Conservation (phyloP, 2,329 filamentous ascomycete genomes). For the Blastomyces percursus region DNA sequence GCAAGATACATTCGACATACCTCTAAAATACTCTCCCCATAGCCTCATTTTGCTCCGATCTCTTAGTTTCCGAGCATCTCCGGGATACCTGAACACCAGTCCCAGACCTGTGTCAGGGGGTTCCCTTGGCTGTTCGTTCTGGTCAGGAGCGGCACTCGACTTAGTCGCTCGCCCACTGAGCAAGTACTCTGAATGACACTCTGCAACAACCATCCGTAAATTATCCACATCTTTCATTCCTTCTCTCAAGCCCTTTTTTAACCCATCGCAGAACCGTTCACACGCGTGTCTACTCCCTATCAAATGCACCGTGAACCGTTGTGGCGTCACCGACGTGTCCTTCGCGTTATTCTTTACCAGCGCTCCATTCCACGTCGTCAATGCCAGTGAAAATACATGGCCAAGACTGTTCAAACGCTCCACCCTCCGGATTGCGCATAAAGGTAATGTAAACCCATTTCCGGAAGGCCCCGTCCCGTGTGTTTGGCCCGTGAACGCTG, state of each 20-base stretch:
- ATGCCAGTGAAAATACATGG: conserved; percentile 81
- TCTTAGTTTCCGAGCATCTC: conserved; percentile 83
- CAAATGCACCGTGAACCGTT: conserved; percentile 84
- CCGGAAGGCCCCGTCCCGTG: conserved; percentile 85
- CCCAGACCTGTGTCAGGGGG: conserved; percentile 89
- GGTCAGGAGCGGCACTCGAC: conserved; percentile 41
- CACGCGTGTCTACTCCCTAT: conserved; percentile 80
- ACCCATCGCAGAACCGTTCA: conserved; percentile 88
- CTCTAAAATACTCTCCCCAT: conserved; percentile 87
- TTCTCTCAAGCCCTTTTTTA: conserved; percentile 80
- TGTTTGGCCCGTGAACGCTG: conserved; percentile 81
- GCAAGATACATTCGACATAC: conserved; percentile 18
- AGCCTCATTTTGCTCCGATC: conserved; percentile 95
- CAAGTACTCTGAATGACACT: conserved; percentile 86
- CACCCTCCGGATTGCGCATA: conserved; percentile 83
- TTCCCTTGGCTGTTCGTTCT: conserved; percentile 34
- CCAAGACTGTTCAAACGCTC: conserved; percentile 88
- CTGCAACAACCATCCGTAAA: conserved; percentile 64
- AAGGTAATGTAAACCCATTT: conserved; percentile 88
- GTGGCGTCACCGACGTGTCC: conserved; percentile 47
- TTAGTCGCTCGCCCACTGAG: conserved; percentile 36
- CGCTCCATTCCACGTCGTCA: conserved; percentile 82
- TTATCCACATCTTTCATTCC: conserved; percentile 81
- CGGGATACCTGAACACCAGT: conserved; percentile 86
- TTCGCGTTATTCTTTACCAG: conserved; percentile 43